Base-by-base conservation (phyloP, 331 rosid species). In the Rhamnella rubrinervis region DNA sequence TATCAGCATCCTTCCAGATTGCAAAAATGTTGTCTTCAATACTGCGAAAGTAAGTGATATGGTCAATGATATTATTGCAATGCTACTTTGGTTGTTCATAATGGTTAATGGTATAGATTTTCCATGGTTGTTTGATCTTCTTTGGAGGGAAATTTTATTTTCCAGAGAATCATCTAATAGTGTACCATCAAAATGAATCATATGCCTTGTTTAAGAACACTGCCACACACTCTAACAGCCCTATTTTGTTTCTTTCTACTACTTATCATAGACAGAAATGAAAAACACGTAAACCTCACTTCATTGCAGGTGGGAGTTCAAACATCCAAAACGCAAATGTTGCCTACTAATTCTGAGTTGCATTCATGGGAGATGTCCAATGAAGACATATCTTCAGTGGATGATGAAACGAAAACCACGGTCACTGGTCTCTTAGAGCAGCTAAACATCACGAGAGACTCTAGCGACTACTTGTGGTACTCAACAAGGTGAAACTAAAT, bases 1-100 rank as follows among this genome's bases (percentile, higher is more conserved):
- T 49, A 81, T 84, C 40, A 81, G 82, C 66, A 63, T 84, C 75
- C 82, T 84, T 59, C 88, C 82, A 50, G 84, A 72, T 66, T 84
- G 88, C 74, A 65, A 58, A 41, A 84, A 52, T 23, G 84, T 31
- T 18, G 72, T 76, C 59, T 84, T 72, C 50, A 84, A 84, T 70
- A 84, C 86, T 68, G 86, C 86, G 56, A 69, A 72, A 68, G 88
- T 84, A 77, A 74, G 88, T 66, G 18, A 3, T 51, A 20, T 35
- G 49, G 9, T 62, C 23, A 9, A 52, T 15, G 64, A 17, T 25
- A 59, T 25, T 16, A 25, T n/a, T 15, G 44, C 4, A 46, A 1
- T 57, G 18, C 58, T 41, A 13, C 19, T 62, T 70, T 47, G 37
- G 67, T 23, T 44, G 35, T n/a, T 58, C 62, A 58, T 9, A 11